These are phyloP conservation scores for Nitzschia sp. DNA, from an alignment of 108 stramenopile species.

Conservation along the genomic window DNA sequence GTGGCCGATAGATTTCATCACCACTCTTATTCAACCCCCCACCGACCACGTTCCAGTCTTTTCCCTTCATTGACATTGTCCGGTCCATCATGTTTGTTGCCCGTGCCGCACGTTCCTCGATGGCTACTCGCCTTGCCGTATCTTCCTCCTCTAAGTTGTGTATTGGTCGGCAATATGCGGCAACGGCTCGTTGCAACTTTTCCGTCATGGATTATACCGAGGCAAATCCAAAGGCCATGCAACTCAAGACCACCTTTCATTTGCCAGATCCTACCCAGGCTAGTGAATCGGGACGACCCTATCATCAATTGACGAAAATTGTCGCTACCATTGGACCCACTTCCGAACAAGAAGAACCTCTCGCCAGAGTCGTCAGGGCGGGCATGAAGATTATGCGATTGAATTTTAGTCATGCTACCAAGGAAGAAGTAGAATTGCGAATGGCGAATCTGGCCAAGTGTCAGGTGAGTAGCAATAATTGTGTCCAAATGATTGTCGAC, in stretches of 20 bases:
- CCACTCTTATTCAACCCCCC: too few species aligned
- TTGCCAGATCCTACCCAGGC: slow-evolving; percentile 42
- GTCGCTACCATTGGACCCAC: slow-evolving; percentile 96
- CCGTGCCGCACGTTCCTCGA: slow-evolving; percentile 1
- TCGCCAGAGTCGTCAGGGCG: slow-evolving; percentile 71
- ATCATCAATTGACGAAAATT: slow-evolving; percentile 85
- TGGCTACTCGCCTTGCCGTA: neutral
- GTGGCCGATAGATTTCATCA: too few species aligned
- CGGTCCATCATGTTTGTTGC: slow-evolving; percentile 7
- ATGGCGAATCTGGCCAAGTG: slow-evolving; percentile 72
- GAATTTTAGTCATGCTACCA: slow-evolving; percentile 96
- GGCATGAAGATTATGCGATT: slow-evolving; percentile 94
- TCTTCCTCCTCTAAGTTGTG: neutral
- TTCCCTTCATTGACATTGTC: too few species aligned
- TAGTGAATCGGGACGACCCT: slow-evolving; percentile 13
- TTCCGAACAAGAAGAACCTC: slow-evolving; percentile 80
- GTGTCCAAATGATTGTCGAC: neutral
- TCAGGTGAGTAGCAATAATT: slow-evolving; percentile 43
- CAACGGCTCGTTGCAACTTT: neutral
- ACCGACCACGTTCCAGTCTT: too few species aligned
- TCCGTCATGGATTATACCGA: slow-evolving; percentile 11
- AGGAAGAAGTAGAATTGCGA: slow-evolving; percentile 92
- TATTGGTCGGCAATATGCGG: too few species aligned
- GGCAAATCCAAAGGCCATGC: slow-evolving; percentile 4
- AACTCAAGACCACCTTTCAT: slow-evolving; percentile 42